Conservation (phyloP, 176 grass and related monocot genomes). For the Echinochloa phyllopogon region DNA sequence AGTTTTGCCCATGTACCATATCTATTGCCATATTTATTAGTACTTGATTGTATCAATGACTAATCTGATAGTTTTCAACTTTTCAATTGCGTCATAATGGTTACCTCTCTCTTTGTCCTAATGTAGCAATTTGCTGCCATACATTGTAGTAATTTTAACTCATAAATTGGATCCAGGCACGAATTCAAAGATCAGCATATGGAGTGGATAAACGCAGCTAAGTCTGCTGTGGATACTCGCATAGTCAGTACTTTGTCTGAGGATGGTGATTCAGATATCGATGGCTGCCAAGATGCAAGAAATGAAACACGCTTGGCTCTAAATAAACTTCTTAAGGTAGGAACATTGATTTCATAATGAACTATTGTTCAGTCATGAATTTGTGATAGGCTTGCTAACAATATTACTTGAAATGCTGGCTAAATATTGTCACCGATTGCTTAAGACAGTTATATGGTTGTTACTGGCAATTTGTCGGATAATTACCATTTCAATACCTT, state of each 20-base stretch:
- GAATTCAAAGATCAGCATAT: conserved; percentile 93
- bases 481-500: conserved; percentile 13
- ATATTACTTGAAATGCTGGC: not conserved
- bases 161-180: conserved; percentile 53
- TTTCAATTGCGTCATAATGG: not conserved
- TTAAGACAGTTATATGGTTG: conserved; percentile 7
- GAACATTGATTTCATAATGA: conserved; percentile 3
- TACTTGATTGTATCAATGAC: conserved; percentile 2
- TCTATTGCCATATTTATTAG: conserved; percentile 27
- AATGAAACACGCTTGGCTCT: conserved; percentile 71
- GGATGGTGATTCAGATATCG: conserved; percentile 48
- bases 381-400: conserved; percentile 14
- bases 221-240: conserved; percentile 66
- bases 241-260: conserved; percentile 62
- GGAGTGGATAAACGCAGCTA: conserved; percentile 81
- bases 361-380: not conserved
- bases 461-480: conserved; percentile 11
- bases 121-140: not conserved
- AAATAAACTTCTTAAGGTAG: conserved; percentile 84
- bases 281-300: conserved; percentile 61
- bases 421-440: conserved; percentile 12
- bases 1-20: not conserved
- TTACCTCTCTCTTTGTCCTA: conserved; percentile 16
- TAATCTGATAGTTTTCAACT: conserved; percentile 10
- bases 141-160: conserved; percentile 36